Percentiles rank a stretch among this genome's conserved stretches.
Evolutionary conservation across 2,329 filamentous ascomycete genomes (phyloP).

Genomic region (Colletotrichum sp.): DNA sequence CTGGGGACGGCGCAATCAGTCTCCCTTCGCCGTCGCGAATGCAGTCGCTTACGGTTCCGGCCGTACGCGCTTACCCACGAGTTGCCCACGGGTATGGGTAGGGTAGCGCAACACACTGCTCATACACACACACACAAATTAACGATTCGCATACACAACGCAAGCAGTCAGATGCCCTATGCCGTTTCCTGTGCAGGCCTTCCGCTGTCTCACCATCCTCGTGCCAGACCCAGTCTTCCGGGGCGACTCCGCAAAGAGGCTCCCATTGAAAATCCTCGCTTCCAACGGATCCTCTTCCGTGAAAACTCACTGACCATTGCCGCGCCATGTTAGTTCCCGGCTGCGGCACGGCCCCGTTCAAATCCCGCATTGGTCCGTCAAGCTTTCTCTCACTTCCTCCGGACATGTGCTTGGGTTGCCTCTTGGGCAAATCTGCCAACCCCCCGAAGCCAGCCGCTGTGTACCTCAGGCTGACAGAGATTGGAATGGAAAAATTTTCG

Average conservation of each 20-base stretch:
- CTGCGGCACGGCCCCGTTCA: conserved; percentile 10
- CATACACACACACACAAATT: not conserved
- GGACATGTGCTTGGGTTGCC: not conserved
- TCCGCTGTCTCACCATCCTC: not conserved
- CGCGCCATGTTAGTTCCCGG: conserved; percentile 6
- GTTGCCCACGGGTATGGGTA: not conserved
- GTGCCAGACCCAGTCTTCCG: conserved; percentile 9
- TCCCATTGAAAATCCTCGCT: not conserved
- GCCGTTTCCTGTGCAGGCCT: not conserved
- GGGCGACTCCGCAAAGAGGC: conserved; percentile 4
- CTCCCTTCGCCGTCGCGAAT: not conserved
- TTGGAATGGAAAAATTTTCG: not conserved
- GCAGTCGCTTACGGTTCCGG: not conserved
- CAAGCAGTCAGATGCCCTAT: conserved; percentile 5
- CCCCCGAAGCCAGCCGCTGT: not conserved
- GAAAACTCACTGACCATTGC: not conserved
- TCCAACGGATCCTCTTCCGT: not conserved
- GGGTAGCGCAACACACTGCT: not conserved
- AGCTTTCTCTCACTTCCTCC: not conserved
- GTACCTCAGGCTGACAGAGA: not conserved
- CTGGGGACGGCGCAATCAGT: not conserved
- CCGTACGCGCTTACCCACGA: not conserved
- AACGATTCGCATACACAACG: not conserved
- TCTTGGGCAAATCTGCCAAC: not conserved
- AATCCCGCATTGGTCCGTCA: conserved; percentile 2